Conservation (phyloP, 2,329 filamentous ascomycete genomes). For the Hypoxylon sp. region DNA sequence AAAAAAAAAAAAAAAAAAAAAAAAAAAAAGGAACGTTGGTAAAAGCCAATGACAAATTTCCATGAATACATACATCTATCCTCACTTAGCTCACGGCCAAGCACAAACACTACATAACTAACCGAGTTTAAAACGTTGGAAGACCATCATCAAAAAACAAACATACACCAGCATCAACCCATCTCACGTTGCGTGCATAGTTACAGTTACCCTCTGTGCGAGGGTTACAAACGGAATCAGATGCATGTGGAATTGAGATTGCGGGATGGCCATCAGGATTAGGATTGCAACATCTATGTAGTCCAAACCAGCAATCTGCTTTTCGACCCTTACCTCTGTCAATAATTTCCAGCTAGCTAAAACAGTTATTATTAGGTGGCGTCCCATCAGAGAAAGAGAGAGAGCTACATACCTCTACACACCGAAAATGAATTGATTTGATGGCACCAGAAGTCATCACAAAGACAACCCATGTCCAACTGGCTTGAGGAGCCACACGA, state of each 20-base stretch:
- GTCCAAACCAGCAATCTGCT: constrained; percentile 27
- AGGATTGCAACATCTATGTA: constrained; percentile 21
- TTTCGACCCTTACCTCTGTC: constrained; percentile 1
- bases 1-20: too few species aligned
- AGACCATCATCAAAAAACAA: constrained; percentile 21
- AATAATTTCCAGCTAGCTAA: constrained; percentile 3
- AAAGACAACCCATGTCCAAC: neutral
- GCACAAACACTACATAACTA: neutral
- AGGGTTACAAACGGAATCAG: constrained; percentile 26
- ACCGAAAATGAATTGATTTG: neutral
- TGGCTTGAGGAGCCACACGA: neutral
- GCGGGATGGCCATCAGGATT: constrained; percentile 31
- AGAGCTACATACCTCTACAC: neutral
- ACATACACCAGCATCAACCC: constrained; percentile 12
- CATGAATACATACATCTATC: neutral
- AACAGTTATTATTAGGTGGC: neutral
- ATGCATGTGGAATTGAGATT: constrained; percentile 32
- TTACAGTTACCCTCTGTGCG: constrained; percentile 21
- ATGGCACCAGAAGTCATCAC: constrained; percentile 1
- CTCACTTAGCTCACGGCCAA: neutral
- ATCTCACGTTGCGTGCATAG: constrained; percentile 32
- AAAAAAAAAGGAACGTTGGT: neutral
- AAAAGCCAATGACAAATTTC: neutral
- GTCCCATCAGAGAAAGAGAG: neutral
- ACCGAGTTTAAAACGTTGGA: constrained; percentile 1